Evolutionary conservation across 495 filamentous ascomycete genomes (phyloP).

Genomic region (Penicillium maclennaniae): DNA sequence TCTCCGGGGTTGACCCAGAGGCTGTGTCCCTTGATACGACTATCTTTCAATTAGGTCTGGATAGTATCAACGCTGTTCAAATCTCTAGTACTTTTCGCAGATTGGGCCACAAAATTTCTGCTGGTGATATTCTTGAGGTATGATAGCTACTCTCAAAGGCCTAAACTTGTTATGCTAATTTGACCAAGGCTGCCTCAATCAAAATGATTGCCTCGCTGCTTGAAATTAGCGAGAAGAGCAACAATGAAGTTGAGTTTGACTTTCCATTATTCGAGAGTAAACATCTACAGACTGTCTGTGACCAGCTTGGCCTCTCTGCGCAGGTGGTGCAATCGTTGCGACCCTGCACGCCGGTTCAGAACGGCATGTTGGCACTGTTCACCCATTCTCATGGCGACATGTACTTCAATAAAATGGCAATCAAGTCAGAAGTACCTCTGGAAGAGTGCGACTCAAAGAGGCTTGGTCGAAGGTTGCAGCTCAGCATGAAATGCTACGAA

Average conservation of each 20-base stretch:
- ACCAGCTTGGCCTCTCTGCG: constrained; percentile 14
- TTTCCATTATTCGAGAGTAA: constrained; percentile 47
- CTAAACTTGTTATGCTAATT: constrained; percentile 60
- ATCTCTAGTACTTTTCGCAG: constrained; percentile 62
- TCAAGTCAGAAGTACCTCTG: constrained; percentile 48
- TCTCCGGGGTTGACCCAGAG: constrained; percentile 45
- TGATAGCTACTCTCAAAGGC: constrained; percentile 43
- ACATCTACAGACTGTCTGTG: constrained; percentile 48
- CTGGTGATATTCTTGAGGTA: constrained; percentile 65
- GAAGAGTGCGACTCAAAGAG: constrained; percentile 50
- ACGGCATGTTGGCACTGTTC: constrained; percentile 77
- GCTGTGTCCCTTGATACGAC: constrained; percentile 52
- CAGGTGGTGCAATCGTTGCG: constrained; percentile 26
- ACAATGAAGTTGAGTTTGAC: constrained; percentile 17
- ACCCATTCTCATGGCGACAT: constrained; percentile 56
- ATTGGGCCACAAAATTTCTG: constrained; percentile 52
- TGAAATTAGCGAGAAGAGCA: constrained; percentile 4
- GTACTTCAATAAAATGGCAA: constrained; percentile 77
- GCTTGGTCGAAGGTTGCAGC: constrained; percentile 58
- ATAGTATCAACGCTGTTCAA: constrained; percentile 50
- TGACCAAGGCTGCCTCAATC: constrained; percentile 39
- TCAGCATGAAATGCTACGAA: constrained; percentile 65
- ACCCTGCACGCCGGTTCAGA: constrained; percentile 66
- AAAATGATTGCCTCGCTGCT: constrained; percentile 27
- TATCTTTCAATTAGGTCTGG: constrained; percentile 40